phyloP scores from a whole-genome alignment of 331 rosid species.

The Malus hybrid region DNA sequence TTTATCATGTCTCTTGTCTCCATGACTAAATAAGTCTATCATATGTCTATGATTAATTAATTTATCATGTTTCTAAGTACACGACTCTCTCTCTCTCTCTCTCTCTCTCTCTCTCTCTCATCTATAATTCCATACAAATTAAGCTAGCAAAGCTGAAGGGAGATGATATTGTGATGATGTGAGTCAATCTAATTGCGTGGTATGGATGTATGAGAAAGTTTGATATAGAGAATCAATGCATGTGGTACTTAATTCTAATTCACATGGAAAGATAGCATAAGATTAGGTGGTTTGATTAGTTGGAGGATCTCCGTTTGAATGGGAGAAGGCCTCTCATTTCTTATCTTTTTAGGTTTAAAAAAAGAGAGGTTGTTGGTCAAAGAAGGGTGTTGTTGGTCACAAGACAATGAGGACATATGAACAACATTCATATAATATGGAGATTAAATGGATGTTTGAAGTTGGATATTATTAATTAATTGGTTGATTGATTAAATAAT shows the following conservation, averaged over 20 bases:
- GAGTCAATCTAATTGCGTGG: slow-evolving; percentile 12
- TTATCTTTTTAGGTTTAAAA: not conserved
- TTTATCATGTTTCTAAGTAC: slow-evolving; percentile 33
- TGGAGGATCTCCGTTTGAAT: slow-evolving; percentile 53
- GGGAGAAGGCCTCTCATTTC: slow-evolving; percentile 31
- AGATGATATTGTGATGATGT: not conserved
- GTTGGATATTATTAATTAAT: not conserved
- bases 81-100: slow-evolving; percentile 14
- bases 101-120: not conserved
- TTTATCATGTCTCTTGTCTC: slow-evolving; percentile 15
- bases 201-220: not conserved
- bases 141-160: slow-evolving; percentile 18
- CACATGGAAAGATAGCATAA: slow-evolving; percentile 54
- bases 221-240: slow-evolving; percentile 42
- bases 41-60: not conserved
- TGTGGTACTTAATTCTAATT: slow-evolving; percentile 51
- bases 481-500: not conserved
- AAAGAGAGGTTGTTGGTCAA: slow-evolving; percentile 36
- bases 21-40: slow-evolving; percentile 1
- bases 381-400: slow-evolving; percentile 10
- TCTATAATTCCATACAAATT: not conserved
- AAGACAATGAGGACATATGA: not conserved
- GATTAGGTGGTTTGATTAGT: slow-evolving; percentile 24
- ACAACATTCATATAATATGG: not conserved
- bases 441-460: not conserved